Evolutionary conservation across 1,284 basidiomycete genomes (phyloP).

Genomic region (Spongiforma sp.): DNA sequence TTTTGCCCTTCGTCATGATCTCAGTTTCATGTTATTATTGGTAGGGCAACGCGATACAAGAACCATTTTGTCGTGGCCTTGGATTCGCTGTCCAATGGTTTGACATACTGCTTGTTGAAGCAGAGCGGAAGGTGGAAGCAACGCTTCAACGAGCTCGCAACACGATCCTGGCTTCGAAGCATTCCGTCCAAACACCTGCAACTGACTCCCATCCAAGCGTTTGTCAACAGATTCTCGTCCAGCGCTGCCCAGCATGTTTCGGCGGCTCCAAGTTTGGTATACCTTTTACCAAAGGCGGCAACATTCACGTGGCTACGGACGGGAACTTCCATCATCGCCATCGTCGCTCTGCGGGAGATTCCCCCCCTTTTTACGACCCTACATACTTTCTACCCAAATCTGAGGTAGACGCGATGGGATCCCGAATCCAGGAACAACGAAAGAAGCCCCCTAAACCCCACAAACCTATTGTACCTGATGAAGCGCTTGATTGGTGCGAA

Average conservation of each 20-base stretch:
- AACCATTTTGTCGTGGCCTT: background rate
- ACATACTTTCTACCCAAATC: slow-evolving; percentile 8
- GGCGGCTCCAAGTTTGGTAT: background rate
- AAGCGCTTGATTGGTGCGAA: slow-evolving; percentile 3
- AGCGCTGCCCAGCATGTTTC: slow-evolving; percentile 10
- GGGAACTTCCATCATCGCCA: slow-evolving; percentile 7
- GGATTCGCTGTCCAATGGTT: background rate
- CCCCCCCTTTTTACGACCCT: background rate
- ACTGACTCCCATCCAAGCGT: background rate
- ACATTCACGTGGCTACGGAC: slow-evolving; percentile 6
- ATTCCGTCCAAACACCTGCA: background rate
- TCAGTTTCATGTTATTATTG: background rate
- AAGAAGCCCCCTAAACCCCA: background rate
- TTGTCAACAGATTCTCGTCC: background rate
- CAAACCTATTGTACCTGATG: background rate
- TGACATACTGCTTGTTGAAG: background rate
- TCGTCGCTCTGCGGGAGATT: background rate
- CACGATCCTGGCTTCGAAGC: background rate
- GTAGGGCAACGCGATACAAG: background rate
- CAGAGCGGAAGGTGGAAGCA: background rate
- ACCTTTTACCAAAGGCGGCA: background rate
- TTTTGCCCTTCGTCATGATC: background rate
- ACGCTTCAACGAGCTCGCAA: background rate
- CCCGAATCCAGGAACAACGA: background rate
- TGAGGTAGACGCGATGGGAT: slow-evolving; percentile 1